Evolutionary conservation across 176 grass and related monocot genomes (phyloP).

Genomic region (Carex myosuroides): DNA sequence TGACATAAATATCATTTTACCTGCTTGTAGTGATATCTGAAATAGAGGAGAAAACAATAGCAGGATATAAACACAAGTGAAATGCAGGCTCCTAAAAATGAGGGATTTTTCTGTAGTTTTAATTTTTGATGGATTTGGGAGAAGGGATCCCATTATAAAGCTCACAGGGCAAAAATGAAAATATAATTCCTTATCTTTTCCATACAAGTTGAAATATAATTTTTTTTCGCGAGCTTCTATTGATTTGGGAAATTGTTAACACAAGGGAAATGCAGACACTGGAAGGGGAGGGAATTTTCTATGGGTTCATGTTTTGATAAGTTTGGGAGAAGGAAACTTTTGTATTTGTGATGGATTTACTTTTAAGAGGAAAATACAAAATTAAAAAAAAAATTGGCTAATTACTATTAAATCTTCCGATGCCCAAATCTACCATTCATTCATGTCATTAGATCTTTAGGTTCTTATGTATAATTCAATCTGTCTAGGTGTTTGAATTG

Average conservation of each 20-base stretch:
- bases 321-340: not conserved
- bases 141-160: not conserved
- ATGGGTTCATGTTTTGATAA: not conserved
- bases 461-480: constrained; percentile 1
- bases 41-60: not conserved
- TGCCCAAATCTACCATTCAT: not conserved
- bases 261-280: not conserved
- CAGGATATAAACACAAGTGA: not conserved
- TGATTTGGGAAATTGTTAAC: not conserved
- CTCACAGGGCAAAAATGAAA: not conserved
- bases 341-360: not conserved
- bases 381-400: not conserved
- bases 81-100: not conserved
- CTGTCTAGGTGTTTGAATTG: constrained; percentile 56
- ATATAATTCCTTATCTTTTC: not conserved
- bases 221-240: not conserved
- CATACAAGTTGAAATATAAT: not conserved
- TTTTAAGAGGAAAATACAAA: not conserved
- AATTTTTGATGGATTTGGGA: too few species aligned
- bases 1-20: not conserved
- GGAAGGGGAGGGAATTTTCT: not conserved
- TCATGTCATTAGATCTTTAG: not conserved
- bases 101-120: too few species aligned
- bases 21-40: not conserved
- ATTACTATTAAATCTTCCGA: not conserved